Conservation (phyloP, 805 yeast genomes). For the Ogataea haglerorum region DNA sequence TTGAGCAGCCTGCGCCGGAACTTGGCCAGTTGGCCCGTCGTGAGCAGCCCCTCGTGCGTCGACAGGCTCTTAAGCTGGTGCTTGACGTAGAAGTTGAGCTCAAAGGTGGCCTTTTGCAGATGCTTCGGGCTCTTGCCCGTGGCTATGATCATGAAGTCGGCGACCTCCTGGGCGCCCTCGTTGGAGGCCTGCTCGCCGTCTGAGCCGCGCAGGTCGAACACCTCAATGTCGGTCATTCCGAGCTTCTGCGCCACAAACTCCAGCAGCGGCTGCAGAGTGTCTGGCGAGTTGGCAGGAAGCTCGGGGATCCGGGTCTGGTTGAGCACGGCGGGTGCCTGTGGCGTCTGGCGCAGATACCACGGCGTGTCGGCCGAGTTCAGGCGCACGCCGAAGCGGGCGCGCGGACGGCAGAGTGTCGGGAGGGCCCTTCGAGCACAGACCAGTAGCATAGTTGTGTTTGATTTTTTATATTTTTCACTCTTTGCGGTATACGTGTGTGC, state of each 20-base stretch:
- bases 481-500: not conserved
- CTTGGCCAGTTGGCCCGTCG: conserved; percentile 50
- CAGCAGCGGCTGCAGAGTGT: conserved; percentile 42
- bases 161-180: conserved; percentile 35
- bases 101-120: conserved; percentile 63
- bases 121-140: conserved; percentile 80
- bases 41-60: conserved; percentile 66
- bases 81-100: conserved; percentile 57
- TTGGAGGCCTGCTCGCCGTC: conserved; percentile 25
- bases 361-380: conserved; percentile 19
- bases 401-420: not conserved
- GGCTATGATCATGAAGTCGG: conserved; percentile 57
- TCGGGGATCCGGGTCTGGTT: conserved; percentile 43
- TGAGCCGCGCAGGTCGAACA: conserved; percentile 58
- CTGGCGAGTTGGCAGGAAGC: conserved; percentile 60
- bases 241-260: conserved; percentile 51
- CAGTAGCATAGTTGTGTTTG: not conserved
- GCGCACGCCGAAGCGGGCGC: not conserved
- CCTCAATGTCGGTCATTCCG: conserved; percentile 59
- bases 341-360: conserved; percentile 35
- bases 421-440: conserved; percentile 1
- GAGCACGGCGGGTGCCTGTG: conserved; percentile 20
- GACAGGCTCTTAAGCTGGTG: conserved; percentile 45
- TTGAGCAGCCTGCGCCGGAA: conserved; percentile 49
- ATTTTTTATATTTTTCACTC: not conserved